Evolutionary conservation across 345 rosid genomes (phyloP).

Genomic region (Litchi chinensis): DNA sequence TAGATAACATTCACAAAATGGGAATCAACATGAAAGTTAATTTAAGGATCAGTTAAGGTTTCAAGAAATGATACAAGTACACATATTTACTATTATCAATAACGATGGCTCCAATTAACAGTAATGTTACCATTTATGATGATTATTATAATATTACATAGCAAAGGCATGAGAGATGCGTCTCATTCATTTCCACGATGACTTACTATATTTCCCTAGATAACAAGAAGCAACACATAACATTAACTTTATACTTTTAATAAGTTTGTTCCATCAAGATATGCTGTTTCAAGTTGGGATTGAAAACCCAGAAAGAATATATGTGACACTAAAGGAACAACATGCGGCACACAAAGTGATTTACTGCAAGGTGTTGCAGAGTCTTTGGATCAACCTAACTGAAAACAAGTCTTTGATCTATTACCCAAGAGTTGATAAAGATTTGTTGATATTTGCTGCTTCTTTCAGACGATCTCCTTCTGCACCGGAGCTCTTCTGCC

Average conservation of each 20-base stretch:
- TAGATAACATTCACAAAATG: background rate
- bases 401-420: constrained; percentile 24
- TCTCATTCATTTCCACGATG: background rate
- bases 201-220: background rate
- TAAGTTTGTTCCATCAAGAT: background rate
- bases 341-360: background rate
- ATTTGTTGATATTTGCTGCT: constrained; percentile 95
- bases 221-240: background rate
- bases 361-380: constrained; percentile 8
- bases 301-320: background rate
- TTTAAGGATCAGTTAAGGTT: background rate
- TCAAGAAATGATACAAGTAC: background rate
- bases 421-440: constrained; percentile 95
- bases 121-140: background rate
- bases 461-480: constrained; percentile 98
- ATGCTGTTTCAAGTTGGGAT: background rate
- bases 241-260: background rate
- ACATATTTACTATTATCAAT: background rate
- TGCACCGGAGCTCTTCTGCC: constrained; percentile 98
- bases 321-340: background rate
- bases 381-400: constrained; percentile 14
- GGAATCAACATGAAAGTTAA: background rate
- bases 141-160: background rate
- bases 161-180: background rate
- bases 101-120: background rate